Evolutionary conservation across 2,329 filamentous ascomycete species (phyloP).

Genomic region (Leptographium flavum): DNA sequence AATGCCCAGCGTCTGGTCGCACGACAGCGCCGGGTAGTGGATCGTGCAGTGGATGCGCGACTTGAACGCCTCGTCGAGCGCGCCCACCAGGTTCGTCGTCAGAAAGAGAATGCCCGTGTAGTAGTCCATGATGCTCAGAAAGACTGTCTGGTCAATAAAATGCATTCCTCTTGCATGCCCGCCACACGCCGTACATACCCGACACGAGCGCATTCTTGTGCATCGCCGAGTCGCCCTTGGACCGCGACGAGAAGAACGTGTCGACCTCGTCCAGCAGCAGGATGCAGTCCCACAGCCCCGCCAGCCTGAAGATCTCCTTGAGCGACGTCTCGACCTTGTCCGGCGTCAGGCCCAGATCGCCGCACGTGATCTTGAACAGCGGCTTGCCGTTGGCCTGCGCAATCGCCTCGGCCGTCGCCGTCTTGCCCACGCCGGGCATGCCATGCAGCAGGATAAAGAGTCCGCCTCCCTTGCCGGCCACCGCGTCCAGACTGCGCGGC

Average conservation of each 20-base stretch:
- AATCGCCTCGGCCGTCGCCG: conserved; percentile 25
- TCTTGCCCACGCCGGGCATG: conserved; percentile 34
- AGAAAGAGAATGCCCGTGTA: conserved; percentile 33
- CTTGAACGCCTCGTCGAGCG: conserved; percentile 34
- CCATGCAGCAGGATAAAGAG: conserved; percentile 31
- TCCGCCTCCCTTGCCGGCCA: conserved; percentile 23
- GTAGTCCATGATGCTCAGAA: conserved; percentile 31
- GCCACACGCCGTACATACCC: background rate
- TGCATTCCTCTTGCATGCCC: too few species aligned
- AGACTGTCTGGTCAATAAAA: too few species aligned
- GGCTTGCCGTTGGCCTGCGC: conserved; percentile 27
- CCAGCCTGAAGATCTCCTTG: conserved; percentile 12
- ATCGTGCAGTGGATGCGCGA: conserved; percentile 32
- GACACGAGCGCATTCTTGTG: conserved; percentile 21
- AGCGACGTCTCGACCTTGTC: conserved; percentile 16
- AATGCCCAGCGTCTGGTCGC: conserved; percentile 9
- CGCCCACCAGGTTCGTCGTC: conserved; percentile 34
- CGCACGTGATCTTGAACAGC: conserved; percentile 33
- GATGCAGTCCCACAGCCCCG: conserved; percentile 13
- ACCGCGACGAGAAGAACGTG: conserved; percentile 12
- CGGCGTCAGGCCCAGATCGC: conserved; percentile 29
- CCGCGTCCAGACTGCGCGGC: conserved; percentile 20
- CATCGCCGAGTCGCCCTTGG: conserved; percentile 11
- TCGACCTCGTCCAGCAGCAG: conserved; percentile 15
- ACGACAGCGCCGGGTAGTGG: conserved; percentile 20